These are phyloP conservation scores for Aspergillus aculeatus DNA, from an alignment of 2,329 filamentous ascomycete genomes.

Conservation along the genomic window DNA sequence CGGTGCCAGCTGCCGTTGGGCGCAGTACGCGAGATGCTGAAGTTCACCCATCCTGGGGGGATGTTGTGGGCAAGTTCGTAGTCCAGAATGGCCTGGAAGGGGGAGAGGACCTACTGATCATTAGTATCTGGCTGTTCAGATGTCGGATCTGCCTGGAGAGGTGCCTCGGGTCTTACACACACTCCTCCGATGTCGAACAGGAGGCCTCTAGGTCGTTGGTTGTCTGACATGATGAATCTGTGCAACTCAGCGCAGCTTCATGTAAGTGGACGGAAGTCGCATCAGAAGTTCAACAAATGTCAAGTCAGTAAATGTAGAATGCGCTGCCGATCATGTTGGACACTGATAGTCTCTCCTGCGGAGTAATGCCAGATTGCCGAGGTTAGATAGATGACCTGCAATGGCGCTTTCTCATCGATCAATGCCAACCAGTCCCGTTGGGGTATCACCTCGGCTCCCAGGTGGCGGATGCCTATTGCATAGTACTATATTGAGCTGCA, in stretches of 20 bases:
- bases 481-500: neutral
- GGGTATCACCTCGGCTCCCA: neutral
- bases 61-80: constrained; percentile 77
- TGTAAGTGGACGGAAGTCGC: too few species aligned
- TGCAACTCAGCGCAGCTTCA: neutral
- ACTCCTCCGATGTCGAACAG: constrained; percentile 97
- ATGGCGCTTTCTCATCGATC: neutral
- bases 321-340: neutral
- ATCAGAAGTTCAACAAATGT: neutral
- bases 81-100: constrained; percentile 88
- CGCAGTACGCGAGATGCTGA: constrained; percentile 74
- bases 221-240: constrained; percentile 36
- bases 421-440: neutral
- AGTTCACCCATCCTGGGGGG: constrained; percentile 87
- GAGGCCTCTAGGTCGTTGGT: constrained; percentile 65
- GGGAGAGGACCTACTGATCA: constrained; percentile 70
- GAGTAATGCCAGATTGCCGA: constrained; percentile 27
- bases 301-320: neutral
- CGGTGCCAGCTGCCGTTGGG: constrained; percentile 84
- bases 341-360: constrained; percentile 5
- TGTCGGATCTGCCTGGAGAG: neutral
- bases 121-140: constrained; percentile 9
- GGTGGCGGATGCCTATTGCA: neutral
- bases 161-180: constrained; percentile 64
- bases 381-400: constrained; percentile 18